Percentiles rank a stretch among this genome's conserved stretches.
Evolutionary conservation across 2,329 filamentous ascomycete genomes (phyloP).

Genomic region (Fusarium piperis): DNA sequence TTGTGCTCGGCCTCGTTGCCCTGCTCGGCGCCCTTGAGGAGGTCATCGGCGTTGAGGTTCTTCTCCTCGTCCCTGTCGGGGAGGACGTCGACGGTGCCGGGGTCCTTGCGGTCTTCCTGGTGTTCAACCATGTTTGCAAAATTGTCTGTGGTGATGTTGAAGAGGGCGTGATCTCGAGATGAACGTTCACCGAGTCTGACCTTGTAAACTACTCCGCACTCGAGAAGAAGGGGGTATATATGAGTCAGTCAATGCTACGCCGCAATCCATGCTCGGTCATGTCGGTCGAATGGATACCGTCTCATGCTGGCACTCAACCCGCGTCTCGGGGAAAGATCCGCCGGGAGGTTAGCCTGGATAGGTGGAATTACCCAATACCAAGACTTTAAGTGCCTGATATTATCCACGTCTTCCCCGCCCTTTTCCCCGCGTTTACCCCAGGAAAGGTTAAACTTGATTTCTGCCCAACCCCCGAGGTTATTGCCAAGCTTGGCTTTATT

Average conservation of each 20-base stretch:
- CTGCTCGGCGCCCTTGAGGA: conserved; percentile 29
- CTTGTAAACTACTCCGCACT: not conserved
- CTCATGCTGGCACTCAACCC: not conserved
- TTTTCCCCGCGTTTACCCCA: conserved; percentile 1
- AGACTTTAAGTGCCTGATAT: not conserved
- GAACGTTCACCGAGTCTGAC: not conserved
- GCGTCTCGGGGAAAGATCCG: not conserved
- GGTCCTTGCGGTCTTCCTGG: conserved; percentile 26
- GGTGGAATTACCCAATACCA: not conserved
- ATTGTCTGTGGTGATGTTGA: not conserved
- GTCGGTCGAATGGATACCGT: not conserved
- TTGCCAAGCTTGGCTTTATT: not conserved
- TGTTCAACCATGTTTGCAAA: conserved; percentile 20
- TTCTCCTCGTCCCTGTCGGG: conserved; percentile 22
- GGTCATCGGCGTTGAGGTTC: conserved; percentile 10
- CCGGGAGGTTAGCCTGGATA: not conserved
- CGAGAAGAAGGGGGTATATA: not conserved
- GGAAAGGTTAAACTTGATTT: not conserved
- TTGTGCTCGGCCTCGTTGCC: conserved; percentile 42
- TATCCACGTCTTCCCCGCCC: not conserved
- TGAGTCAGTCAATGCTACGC: not conserved
- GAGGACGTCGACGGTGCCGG: conserved; percentile 5
- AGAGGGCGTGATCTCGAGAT: not conserved
- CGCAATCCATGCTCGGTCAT: not conserved
- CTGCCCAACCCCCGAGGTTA: not conserved